phyloP scores from a whole-genome alignment of 2,329 filamentous ascomycete species.

The Cucurbitaria berberidis region DNA sequence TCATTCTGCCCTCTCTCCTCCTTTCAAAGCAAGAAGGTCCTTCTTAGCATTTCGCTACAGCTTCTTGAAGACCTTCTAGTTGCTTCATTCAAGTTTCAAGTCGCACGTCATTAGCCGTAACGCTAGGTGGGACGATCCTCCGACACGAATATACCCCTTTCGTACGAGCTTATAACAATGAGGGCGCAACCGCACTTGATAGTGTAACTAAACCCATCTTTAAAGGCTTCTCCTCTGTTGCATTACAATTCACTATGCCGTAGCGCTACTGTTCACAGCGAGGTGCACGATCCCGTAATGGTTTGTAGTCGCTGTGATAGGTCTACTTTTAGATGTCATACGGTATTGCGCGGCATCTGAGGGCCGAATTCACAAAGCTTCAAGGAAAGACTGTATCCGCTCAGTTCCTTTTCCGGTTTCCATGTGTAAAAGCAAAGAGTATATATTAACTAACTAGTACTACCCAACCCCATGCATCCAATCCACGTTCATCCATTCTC shows the following conservation, averaged over 20 bases:
- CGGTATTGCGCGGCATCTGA: too few species aligned
- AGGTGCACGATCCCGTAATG: background rate
- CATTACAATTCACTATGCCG: background rate
- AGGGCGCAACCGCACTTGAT: background rate
- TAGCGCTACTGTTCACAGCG: background rate
- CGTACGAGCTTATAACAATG: background rate
- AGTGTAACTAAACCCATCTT: background rate
- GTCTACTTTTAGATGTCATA: background rate
- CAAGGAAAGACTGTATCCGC: too few species aligned
- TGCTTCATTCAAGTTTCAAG: conserved; percentile 30
- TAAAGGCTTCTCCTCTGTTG: background rate
- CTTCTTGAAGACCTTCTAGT: conserved; percentile 20
- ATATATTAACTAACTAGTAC: background rate
- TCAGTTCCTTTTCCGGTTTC: background rate
- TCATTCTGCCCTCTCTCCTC: background rate
- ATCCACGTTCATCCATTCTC: too few species aligned
- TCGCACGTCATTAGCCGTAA: conserved; percentile 31
- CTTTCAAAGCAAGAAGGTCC: background rate
- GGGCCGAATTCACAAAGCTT: too few species aligned
- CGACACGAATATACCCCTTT: conserved; percentile 14
- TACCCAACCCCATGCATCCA: background rate
- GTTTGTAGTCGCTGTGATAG: background rate
- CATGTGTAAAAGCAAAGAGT: background rate
- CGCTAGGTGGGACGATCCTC: conserved; percentile 27
- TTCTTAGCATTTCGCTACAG: background rate